These are phyloP conservation scores for Flaveria linearis DNA, from an alignment of 129 eudicot genomes.

Conservation along the genomic window DNA sequence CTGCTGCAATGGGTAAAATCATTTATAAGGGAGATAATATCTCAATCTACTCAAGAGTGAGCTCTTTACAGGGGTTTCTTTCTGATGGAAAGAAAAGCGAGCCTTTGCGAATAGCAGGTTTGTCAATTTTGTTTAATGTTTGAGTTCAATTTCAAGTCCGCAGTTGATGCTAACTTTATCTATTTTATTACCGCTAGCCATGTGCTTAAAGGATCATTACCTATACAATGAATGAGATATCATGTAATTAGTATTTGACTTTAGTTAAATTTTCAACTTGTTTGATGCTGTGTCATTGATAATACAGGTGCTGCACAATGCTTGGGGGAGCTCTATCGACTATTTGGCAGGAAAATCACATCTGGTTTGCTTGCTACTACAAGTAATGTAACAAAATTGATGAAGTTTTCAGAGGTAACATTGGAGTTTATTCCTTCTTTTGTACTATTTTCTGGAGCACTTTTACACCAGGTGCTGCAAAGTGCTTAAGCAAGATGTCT, in stretches of 20 bases:
- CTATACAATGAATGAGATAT: neutral
- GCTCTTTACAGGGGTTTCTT: constrained; percentile 90
- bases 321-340: constrained; percentile 82
- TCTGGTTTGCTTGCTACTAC: constrained; percentile 94
- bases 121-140: constrained; percentile 32
- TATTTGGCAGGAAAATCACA: constrained; percentile 82
- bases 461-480: constrained; percentile 14
- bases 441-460: constrained; percentile 18
- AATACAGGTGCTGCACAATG: constrained; percentile 89
- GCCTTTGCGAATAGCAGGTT: constrained; percentile 92
- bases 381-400: constrained; percentile 67
- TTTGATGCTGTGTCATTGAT: constrained; percentile 13
- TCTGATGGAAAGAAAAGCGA: constrained; percentile 90
- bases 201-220: constrained; percentile 6
- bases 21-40: constrained; percentile 79
- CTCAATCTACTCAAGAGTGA: constrained; percentile 94
- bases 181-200: neutral
- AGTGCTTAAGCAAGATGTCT: constrained; percentile 15
- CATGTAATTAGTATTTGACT: constrained; percentile 5
- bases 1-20: constrained; percentile 87
- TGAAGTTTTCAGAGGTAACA: constrained; percentile 84
- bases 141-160: neutral
- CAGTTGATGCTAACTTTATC: constrained; percentile 4
- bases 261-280: constrained; percentile 11
- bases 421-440: constrained; percentile 8